These are phyloP conservation scores for Nematocida minor DNA, from an alignment of 371 early-diverging fungal species.

Conservation along the genomic window DNA sequence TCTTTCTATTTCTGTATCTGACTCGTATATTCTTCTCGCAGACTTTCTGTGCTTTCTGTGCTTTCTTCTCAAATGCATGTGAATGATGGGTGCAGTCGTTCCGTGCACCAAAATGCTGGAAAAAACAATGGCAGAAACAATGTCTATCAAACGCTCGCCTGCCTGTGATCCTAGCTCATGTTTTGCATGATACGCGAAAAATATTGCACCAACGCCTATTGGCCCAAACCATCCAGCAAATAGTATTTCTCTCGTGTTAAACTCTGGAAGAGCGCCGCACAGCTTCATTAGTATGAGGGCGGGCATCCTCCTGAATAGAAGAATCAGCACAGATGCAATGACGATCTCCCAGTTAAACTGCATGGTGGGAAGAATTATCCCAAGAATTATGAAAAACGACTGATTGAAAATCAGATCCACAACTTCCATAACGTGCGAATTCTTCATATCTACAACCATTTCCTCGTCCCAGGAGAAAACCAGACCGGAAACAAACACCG, in stretches of 20 bases:
- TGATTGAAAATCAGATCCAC: conserved; percentile 79
- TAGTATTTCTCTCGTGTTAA: conserved; percentile 72
- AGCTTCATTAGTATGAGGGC: conserved; percentile 69
- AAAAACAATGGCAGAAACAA: conserved; percentile 49
- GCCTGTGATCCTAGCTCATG: background rate
- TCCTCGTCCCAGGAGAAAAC: conserved; percentile 74
- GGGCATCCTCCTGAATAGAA: conserved; percentile 76
- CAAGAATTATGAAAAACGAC: conserved; percentile 81
- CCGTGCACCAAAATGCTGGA: conserved; percentile 57
- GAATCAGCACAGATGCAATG: conserved; percentile 69
- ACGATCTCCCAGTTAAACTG: conserved; percentile 69
- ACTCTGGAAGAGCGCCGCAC: conserved; percentile 68
- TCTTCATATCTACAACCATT: conserved; percentile 75
- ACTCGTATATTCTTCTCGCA: background rate
- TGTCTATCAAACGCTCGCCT: background rate
- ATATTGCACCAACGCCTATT: conserved; percentile 79
- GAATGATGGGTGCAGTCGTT: conserved; percentile 56
- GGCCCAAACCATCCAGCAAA: conserved; percentile 94
- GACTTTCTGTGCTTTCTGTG: background rate
- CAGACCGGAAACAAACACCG: conserved; percentile 79
- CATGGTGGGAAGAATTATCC: conserved; percentile 71
- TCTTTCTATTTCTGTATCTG: conserved; percentile 36
- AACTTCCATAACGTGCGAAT: conserved; percentile 78
- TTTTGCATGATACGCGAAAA: conserved; percentile 48
- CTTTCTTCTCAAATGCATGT: conserved; percentile 47